Evolutionary conservation across 129 eudicot genomes (phyloP).

Genomic region (Gnaphalium uliginosum): DNA sequence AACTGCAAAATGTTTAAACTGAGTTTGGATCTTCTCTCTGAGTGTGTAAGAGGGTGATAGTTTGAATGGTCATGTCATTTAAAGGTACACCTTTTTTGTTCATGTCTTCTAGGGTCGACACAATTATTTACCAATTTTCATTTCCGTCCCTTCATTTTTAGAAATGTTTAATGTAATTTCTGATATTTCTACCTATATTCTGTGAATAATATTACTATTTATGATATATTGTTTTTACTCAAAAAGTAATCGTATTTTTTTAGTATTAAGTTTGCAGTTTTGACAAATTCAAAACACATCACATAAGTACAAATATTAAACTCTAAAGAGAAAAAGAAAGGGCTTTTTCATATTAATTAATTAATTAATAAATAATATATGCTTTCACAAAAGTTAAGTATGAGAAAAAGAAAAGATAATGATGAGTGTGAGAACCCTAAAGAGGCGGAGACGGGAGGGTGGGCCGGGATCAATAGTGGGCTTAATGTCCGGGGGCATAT

Average conservation of each 20-base stretch:
- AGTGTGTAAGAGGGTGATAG: constrained; percentile 33
- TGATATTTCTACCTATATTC: constrained; percentile 15
- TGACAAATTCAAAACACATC: background rate
- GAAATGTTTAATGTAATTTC: constrained; percentile 17
- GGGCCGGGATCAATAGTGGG: constrained; percentile 21
- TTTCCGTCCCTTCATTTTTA: constrained; percentile 28
- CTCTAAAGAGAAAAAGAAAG: too few species aligned
- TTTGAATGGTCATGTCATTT: constrained; percentile 46
- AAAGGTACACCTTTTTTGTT: constrained; percentile 37
- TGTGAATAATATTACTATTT: constrained; percentile 2
- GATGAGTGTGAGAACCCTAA: constrained; percentile 41
- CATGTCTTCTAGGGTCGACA: constrained; percentile 36
- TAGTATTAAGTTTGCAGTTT: background rate
- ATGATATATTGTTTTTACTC: background rate
- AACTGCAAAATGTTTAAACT: constrained; percentile 41
- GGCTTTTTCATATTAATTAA: too few species aligned
- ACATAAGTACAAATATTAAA: background rate
- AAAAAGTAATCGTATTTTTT: background rate
- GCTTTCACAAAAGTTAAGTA: background rate
- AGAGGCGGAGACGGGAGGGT: constrained; percentile 43
- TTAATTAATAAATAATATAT: too few species aligned
- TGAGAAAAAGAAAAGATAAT: constrained; percentile 16
- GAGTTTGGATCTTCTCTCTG: constrained; percentile 44
- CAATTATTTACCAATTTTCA: constrained; percentile 27
- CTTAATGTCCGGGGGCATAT: constrained; percentile 26